Conservation (phyloP, 2,329 filamentous ascomycete species). For the Aspergillus latus region DNA sequence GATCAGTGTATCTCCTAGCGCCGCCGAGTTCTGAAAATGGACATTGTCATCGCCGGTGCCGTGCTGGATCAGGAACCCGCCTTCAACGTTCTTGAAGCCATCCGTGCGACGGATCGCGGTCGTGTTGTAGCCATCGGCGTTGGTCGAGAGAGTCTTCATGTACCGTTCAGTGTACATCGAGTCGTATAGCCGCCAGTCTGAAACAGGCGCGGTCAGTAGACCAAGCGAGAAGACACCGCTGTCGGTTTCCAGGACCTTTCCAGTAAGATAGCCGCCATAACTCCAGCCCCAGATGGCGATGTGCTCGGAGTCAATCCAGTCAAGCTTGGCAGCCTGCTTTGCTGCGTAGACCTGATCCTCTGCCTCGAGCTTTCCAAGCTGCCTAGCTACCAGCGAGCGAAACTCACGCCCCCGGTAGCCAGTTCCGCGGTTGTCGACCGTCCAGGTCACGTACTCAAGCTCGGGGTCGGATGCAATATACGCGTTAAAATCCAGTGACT, state of each 20-base stretch:
- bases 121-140: constrained; percentile 60
- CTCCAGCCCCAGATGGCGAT: constrained; percentile 70
- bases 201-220: constrained; percentile 64
- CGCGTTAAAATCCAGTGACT: constrained; percentile 57
- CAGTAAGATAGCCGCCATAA: constrained; percentile 65
- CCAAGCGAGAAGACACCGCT: constrained; percentile 63
- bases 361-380: constrained; percentile 64
- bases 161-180: constrained; percentile 71
- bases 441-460: constrained; percentile 66
- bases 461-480: constrained; percentile 69
- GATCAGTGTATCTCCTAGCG: constrained; percentile 62
- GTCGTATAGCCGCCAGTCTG: constrained; percentile 71
- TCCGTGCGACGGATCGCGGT: constrained; percentile 58
- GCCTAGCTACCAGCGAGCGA: constrained; percentile 57
- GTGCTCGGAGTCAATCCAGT: constrained; percentile 59
- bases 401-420: constrained; percentile 64
- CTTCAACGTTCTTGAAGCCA: constrained; percentile 63
- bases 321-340: constrained; percentile 50
- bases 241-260: constrained; percentile 65
- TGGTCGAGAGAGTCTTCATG: constrained; percentile 63
- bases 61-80: constrained; percentile 63
- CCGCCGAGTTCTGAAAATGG: constrained; percentile 67
- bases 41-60: constrained; percentile 71
- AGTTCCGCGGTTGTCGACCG: constrained; percentile 68
- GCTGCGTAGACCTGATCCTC: constrained; percentile 69